A percentile compares a stretch with the other conserved stretches of the same genome.
These are phyloP conservation scores for Cercospora sp. DNA, from an alignment of 2,329 filamentous ascomycete species.

Conservation along the genomic window DNA sequence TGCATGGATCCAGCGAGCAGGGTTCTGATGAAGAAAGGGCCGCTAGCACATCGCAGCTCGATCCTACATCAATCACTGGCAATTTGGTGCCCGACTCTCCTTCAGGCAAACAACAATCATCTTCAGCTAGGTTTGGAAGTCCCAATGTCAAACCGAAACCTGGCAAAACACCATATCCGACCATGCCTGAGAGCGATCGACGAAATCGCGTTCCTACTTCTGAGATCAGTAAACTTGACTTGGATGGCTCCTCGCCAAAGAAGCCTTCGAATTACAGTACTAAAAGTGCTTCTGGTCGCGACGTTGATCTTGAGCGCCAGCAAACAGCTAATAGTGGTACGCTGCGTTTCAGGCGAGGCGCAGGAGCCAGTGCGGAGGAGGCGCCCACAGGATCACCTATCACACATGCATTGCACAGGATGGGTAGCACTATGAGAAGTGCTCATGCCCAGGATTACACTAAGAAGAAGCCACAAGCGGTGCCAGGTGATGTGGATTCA, in stretches of 20 bases:
- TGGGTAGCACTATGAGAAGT: conserved; percentile 22
- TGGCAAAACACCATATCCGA: conserved; percentile 7
- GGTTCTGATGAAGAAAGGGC: not conserved
- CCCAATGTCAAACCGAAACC: conserved; percentile 5
- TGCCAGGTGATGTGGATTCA: conserved; percentile 4
- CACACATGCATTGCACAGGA: conserved; percentile 20
- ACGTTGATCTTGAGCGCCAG: conserved; percentile 17
- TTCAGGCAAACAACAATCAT: not conserved
- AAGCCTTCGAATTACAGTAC: not conserved
- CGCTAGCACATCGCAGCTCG: not conserved
- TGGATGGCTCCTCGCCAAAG: not conserved
- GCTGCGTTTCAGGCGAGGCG: conserved; percentile 9
- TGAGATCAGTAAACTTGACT: conserved; percentile 16
- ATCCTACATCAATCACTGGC: conserved; percentile 1
- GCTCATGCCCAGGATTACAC: conserved; percentile 23
- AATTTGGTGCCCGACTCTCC: not conserved
- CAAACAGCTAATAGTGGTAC: conserved; percentile 14
- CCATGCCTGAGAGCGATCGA: not conserved
- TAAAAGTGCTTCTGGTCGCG: conserved; percentile 10
- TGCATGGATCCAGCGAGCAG: conserved; percentile 3
- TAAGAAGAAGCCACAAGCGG: conserved; percentile 16
- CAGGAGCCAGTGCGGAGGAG: conserved; percentile 8
- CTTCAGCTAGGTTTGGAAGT: not conserved
- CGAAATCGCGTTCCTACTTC: not conserved
- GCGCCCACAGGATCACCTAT: conserved; percentile 19